Base-by-base conservation (phyloP, 495 filamentous ascomycete species). In the Tuber microsphaerosporum region DNA sequence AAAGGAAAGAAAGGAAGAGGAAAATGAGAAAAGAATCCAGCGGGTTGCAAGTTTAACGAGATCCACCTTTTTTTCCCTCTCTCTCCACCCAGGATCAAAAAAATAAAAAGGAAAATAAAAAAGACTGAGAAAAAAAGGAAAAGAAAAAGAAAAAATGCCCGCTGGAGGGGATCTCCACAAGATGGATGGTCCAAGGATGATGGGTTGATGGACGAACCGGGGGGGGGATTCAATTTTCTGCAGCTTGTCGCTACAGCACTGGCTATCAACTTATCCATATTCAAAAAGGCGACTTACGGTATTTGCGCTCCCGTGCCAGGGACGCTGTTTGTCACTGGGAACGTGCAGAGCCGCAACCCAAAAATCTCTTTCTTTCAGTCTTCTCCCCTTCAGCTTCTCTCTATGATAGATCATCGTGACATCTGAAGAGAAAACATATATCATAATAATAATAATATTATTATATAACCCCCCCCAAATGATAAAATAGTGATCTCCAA, bases 291-390 rank as follows among this genome's bases (percentile, higher is more conserved):
- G 69, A 56, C 51, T 70, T 48, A n/a, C n/a, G n/a, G n/a, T n/a
- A 61, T 26, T 74, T 79, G 77, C 71, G 69, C 56, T 75, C 72
- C 70, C 72, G 73, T 71, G 75, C 75, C 72, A 79, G 75, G 77
- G 77, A 75, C 73, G 72, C 72, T 74, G 77, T 76, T 79, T 34
- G 56, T 34, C 17, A 19, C 56, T 31, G 14, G 76, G 77, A 76
- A 73, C 69, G 70, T 71, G 77, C 77, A 79, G 77, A 79, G 77
- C 77, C 77, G 78, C 77, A 79, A 79, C 76, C 74, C 72, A 76
- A 73, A 71, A 45, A 41, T 51, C 72, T 78, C 75, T 69, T 26
- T 79, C 69, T 56, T 46, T 39, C 26, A 16, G 26, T 71, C 48
- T 12, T 42, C 73, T 75, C 73, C 76, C 75, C 76, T 61, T 26